A percentile compares a stretch with the other conserved stretches of the same genome.
phyloP scores from a whole-genome alignment of 768 basidiomycete genomes.

The Ephemerocybe angulata region DNA sequence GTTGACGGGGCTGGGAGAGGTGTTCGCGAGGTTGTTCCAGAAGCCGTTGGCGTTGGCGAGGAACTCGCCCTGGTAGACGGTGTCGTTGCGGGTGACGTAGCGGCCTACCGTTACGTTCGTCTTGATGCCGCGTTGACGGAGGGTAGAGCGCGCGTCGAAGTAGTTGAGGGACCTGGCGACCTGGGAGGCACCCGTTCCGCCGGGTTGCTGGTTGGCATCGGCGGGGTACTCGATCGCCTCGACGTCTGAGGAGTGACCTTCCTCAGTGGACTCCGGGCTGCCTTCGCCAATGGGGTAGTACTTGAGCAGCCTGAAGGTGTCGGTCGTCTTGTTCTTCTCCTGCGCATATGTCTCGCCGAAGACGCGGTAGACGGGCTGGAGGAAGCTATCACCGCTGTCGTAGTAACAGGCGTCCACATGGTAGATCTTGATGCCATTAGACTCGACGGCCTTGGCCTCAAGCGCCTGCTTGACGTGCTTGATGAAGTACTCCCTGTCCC shows the following conservation, averaged over 20 bases:
- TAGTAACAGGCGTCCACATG: conserved; percentile 9
- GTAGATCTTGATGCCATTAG: neutral
- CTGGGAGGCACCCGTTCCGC: neutral
- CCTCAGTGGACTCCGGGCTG: neutral
- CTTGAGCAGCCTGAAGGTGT: neutral
- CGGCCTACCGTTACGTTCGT: conserved; percentile 2
- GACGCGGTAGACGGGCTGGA: conserved; percentile 10
- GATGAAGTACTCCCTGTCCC: neutral
- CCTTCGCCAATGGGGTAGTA: neutral
- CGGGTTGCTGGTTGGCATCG: neutral
- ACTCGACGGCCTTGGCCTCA: neutral
- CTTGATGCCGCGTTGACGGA: neutral
- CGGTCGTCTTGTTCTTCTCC: neutral
- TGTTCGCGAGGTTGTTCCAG: neutral
- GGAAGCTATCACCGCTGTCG: neutral
- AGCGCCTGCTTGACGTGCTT: conserved; percentile 1
- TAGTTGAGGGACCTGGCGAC: neutral
- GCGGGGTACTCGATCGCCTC: neutral
- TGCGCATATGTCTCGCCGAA: neutral
- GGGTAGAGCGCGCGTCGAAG: neutral
- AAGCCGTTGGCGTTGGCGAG: conserved; percentile 5
- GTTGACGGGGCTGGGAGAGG: neutral
- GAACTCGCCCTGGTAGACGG: neutral
- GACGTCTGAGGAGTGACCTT: neutral
- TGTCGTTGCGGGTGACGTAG: conserved; percentile 8